A percentile compares a stretch with the other conserved stretches of the same genome.
Evolutionary conservation across 768 basidiomycete genomes (phyloP).

Genomic region (Lactarius deliciosus): DNA sequence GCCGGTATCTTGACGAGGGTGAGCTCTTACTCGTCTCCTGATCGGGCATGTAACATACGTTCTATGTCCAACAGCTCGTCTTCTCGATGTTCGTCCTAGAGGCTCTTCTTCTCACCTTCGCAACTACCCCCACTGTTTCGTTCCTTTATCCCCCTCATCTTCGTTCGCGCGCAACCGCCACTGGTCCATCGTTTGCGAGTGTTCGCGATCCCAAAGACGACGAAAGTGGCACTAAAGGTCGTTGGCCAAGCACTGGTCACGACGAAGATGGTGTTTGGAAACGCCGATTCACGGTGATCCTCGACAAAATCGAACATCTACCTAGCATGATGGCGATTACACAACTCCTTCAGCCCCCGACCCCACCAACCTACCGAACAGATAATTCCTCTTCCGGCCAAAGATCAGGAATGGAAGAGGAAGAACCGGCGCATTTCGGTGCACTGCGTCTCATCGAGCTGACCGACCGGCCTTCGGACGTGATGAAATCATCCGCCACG

Average conservation of each 20-base stretch:
- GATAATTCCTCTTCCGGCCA: constrained; percentile 7
- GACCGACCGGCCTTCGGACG: constrained; percentile 61
- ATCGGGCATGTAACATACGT: background rate
- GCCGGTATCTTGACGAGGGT: constrained; percentile 73
- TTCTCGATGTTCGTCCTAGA: constrained; percentile 97
- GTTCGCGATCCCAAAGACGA: constrained; percentile 32
- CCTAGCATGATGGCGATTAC: constrained; percentile 88
- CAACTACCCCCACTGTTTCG: constrained; percentile 77
- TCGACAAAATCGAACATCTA: constrained; percentile 88
- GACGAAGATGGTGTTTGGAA: constrained; percentile 42
- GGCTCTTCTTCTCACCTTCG: constrained; percentile 77
- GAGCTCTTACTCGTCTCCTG: constrained; percentile 14
- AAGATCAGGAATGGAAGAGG: background rate
- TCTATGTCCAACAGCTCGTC: constrained; percentile 44
- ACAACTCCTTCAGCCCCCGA: constrained; percentile 63
- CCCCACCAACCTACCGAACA: constrained; percentile 17
- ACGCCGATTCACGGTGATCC: constrained; percentile 74
- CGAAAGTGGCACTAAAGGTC: constrained; percentile 5
- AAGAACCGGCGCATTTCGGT: background rate
- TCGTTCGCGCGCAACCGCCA: constrained; percentile 49
- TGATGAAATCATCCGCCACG: constrained; percentile 63
- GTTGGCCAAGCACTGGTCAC: background rate
- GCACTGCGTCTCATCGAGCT: constrained; percentile 87
- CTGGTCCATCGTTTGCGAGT: constrained; percentile 49
- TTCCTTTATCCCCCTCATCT: constrained; percentile 63